Conservation (phyloP, 2,329 filamentous ascomycete species). For the Herpotrichia juniperi region DNA sequence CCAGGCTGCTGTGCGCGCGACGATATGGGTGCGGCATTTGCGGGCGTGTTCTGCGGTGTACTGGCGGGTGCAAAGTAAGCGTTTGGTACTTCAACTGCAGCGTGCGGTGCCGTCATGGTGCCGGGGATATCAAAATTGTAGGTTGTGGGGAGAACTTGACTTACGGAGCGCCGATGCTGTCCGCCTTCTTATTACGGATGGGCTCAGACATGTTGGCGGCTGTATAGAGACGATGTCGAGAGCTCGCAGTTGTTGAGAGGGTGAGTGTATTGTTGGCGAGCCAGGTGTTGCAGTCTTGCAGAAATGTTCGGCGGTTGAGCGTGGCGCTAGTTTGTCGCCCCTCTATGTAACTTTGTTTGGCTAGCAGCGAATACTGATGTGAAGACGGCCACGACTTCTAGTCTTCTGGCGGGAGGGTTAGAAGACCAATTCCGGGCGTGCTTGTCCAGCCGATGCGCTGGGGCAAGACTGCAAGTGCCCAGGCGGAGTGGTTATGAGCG, state of each 20-base stretch:
- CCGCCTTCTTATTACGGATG: conserved; percentile 70
- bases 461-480: too few relatives aligned
- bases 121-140: conserved; percentile 27
- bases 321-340: conserved; percentile 33
- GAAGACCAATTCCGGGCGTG: not conserved
- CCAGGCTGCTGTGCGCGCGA: conserved; percentile 96
- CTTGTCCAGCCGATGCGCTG: too few relatives aligned
- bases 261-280: conserved; percentile 35
- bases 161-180: conserved; percentile 68
- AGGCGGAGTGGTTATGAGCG: not conserved
- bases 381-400: conserved; percentile 9
- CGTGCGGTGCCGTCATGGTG: conserved; percentile 27
- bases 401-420: not conserved
- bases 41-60: conserved; percentile 97
- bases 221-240: conserved; percentile 25
- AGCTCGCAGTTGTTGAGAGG: conserved; percentile 33
- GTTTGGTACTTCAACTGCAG: conserved; percentile 39
- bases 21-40: conserved; percentile 93
- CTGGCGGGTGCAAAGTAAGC: conserved; percentile 57
- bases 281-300: conserved; percentile 24
- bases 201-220: conserved; percentile 66
- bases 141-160: conserved; percentile 45
- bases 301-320: conserved; percentile 43
- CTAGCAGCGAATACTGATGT: conserved; percentile 17
- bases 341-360: conserved; percentile 26